These are phyloP conservation scores for Mucor circinelloides DNA, from an alignment of 371 early-diverging fungal genomes.

Conservation along the genomic window DNA sequence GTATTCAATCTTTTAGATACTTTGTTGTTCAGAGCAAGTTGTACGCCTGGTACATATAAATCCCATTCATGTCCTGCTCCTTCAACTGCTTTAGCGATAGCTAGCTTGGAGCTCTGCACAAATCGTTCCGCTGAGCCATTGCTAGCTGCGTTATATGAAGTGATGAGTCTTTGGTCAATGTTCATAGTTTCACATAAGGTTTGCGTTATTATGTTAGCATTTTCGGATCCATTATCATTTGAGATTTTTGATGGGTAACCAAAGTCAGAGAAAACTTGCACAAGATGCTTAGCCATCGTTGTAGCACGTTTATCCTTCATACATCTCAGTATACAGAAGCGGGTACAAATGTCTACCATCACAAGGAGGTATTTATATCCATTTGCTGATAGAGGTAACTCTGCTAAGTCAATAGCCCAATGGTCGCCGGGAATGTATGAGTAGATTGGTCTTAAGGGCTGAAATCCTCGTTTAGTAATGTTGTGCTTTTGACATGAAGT, in stretches of 20 bases:
- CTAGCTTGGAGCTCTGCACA: slow-evolving; percentile 3
- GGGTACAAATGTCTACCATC: slow-evolving; percentile 25
- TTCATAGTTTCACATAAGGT: background rate
- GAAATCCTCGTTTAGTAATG: background rate
- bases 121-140: slow-evolving; percentile 35
- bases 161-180: slow-evolving; percentile 20
- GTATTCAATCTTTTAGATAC: background rate
- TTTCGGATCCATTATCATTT: slow-evolving; percentile 36
- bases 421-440: background rate
- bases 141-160: slow-evolving; percentile 25
- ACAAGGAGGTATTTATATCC: slow-evolving; percentile 24
- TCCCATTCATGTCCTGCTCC: slow-evolving; percentile 24
- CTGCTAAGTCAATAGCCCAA: slow-evolving; percentile 3
- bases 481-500: background rate
- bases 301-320: slow-evolving; percentile 21
- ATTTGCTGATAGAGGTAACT: background rate
- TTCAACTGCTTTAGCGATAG: slow-evolving; percentile 16
- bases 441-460: background rate
- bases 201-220: slow-evolving; percentile 13
- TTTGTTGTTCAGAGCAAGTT: slow-evolving; percentile 13
- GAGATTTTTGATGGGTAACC: background rate
- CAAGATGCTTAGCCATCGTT: background rate
- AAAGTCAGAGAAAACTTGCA: background rate
- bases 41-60: slow-evolving; percentile 20
- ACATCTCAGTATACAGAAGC: slow-evolving; percentile 24